Conservation (phyloP, 78 protist genomes). For the Emiliania huxleyi region DNA sequence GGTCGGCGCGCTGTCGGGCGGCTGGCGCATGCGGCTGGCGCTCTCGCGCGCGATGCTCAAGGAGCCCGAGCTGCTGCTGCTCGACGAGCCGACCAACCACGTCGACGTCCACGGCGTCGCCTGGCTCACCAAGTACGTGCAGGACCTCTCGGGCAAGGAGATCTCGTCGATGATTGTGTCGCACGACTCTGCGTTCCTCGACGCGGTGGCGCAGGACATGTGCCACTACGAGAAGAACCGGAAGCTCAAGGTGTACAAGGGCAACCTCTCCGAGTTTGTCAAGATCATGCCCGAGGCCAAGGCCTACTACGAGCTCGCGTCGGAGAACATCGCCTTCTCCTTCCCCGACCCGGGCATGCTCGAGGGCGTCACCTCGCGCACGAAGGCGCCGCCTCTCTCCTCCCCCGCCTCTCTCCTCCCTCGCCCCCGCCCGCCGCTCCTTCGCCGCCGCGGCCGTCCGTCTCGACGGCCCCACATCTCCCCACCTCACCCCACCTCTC, state of each 20-base stretch:
- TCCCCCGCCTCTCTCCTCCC: no score
- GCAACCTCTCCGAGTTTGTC: slow-evolving; percentile 61
- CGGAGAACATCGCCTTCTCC: slow-evolving; percentile 52
- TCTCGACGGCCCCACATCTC: no score
- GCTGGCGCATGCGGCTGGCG: slow-evolving; percentile 77
- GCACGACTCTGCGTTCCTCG: slow-evolving; percentile 74
- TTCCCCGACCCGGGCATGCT: slow-evolving; percentile 74
- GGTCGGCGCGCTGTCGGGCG: slow-evolving; percentile 78
- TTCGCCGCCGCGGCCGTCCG: no score
- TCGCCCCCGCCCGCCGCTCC: no score
- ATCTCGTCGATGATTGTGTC: slow-evolving; percentile 63
- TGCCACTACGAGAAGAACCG: slow-evolving; percentile 56
- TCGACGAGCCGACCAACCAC: slow-evolving; percentile 95
- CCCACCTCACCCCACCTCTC: no score
- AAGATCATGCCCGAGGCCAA: slow-evolving; percentile 65
- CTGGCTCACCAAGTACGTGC: slow-evolving; percentile 54
- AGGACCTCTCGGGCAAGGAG: slow-evolving; percentile 31
- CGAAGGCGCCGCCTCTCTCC: no score
- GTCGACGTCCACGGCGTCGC: slow-evolving; percentile 64
- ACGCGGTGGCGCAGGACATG: slow-evolving; percentile 62
- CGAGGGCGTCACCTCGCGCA: slow-evolving; percentile 67
- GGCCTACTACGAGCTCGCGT: slow-evolving; percentile 63
- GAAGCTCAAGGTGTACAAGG: slow-evolving; percentile 61
- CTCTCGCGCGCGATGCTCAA: slow-evolving; percentile 51
- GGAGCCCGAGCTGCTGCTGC: slow-evolving; percentile 69